Evolutionary conservation across 768 basidiomycete genomes (phyloP).

Genomic region (Psilocybe cyanescens): DNA sequence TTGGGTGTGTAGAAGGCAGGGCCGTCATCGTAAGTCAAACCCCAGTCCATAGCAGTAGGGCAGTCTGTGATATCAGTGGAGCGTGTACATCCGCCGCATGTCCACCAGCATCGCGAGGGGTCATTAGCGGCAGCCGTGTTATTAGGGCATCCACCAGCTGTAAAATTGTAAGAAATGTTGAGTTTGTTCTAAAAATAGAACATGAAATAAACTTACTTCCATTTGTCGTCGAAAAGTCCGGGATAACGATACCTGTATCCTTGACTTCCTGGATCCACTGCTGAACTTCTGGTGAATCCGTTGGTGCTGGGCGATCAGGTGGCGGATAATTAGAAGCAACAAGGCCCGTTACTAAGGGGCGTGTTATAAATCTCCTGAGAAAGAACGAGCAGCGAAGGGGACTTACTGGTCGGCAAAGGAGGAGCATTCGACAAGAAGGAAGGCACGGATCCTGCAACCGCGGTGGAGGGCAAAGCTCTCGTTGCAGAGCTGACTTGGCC

Average conservation of each 20-base stretch:
- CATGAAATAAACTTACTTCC: constrained; percentile 33
- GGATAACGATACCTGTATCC: constrained; percentile 53
- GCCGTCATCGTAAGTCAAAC: constrained; percentile 75
- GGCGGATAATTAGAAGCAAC: constrained; percentile 64
- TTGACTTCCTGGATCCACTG: constrained; percentile 74
- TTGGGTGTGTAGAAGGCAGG: constrained; percentile 79
- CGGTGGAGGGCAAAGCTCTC: constrained; percentile 47
- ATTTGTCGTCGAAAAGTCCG: constrained; percentile 49
- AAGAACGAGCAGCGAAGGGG: neutral
- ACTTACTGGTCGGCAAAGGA: constrained; percentile 53
- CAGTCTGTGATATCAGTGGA: constrained; percentile 74
- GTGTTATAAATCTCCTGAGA: neutral
- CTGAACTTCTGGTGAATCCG: constrained; percentile 63
- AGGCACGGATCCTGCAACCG: constrained; percentile 52
- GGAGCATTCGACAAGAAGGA: constrained; percentile 60
- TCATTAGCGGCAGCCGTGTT: constrained; percentile 62
- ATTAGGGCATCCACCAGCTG: constrained; percentile 58
- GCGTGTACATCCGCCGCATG: constrained; percentile 72
- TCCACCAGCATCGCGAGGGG: constrained; percentile 75
- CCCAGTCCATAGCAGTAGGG: constrained; percentile 64
- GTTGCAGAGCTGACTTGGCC: constrained; percentile 47
- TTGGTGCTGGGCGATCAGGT: constrained; percentile 62
- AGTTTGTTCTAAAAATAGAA: constrained; percentile 2
- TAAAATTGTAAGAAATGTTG: constrained; percentile 2
- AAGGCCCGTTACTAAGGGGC: constrained; percentile 35